A percentile compares a stretch with the other conserved stretches of the same genome.
Conservation (phyloP, 768 basidiomycete genomes). For the Tephrocybe sp. region DNA sequence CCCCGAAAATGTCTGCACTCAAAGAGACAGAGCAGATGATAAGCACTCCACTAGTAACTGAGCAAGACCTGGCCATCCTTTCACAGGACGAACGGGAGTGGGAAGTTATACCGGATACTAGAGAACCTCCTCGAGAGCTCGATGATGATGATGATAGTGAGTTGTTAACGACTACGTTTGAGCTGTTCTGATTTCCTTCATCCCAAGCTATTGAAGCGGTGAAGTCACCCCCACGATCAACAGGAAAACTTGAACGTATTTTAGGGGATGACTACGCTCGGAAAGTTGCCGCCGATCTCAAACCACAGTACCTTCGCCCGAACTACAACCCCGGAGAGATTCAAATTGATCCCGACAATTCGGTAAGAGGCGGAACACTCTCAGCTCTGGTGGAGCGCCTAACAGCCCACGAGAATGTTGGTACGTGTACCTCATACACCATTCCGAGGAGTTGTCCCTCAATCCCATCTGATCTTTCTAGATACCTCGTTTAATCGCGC, state of each 20-base stretch:
- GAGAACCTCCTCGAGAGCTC: slow-evolving; percentile 18
- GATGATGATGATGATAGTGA: slow-evolving; percentile 39
- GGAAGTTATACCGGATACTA: slow-evolving; percentile 4
- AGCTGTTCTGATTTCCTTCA: neutral
- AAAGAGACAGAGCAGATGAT: slow-evolving; percentile 2
- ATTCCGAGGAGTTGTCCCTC: neutral
- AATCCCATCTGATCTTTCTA: neutral
- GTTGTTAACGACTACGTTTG: slow-evolving; percentile 16
- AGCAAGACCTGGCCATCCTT: neutral
- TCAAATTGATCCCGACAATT: slow-evolving; percentile 78
- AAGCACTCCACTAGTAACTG: neutral
- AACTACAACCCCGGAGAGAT: slow-evolving; percentile 80
- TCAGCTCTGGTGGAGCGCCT: slow-evolving; percentile 83
- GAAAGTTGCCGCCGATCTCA: slow-evolving; percentile 41
- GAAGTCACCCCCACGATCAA: slow-evolving; percentile 31
- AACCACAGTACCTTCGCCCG: slow-evolving; percentile 83
- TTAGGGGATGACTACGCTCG: slow-evolving; percentile 56
- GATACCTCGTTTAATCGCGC: slow-evolving; percentile 77
- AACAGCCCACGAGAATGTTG: slow-evolving; percentile 87
- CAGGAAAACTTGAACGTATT: slow-evolving; percentile 60
- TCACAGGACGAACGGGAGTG: slow-evolving; percentile 7
- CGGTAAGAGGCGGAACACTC: slow-evolving; percentile 82
- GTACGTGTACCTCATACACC: slow-evolving; percentile 38
- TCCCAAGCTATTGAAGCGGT: slow-evolving; percentile 4
- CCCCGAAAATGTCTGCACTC: slow-evolving; percentile 19